A percentile compares a stretch with the other conserved stretches of the same genome.
These are phyloP conservation scores for Schizonepeta tenuifolia DNA, from an alignment of 257 asterid genomes.

Conservation along the genomic window DNA sequence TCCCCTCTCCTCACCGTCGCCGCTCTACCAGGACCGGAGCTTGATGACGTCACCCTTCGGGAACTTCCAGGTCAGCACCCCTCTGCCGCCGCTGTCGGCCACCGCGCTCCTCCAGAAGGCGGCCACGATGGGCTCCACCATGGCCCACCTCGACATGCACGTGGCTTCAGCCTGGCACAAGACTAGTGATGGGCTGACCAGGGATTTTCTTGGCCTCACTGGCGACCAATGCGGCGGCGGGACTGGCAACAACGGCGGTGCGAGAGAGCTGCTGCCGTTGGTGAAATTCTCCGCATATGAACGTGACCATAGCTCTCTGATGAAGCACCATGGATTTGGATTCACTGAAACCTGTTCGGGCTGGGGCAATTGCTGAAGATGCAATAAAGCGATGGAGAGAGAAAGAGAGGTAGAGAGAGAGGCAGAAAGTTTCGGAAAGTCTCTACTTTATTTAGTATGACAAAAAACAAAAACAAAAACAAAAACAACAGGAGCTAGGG, in stretches of 20 bases:
- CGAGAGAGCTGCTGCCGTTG: conserved; percentile 47
- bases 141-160: conserved; percentile 70
- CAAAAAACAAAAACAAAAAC: background rate
- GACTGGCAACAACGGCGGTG: conserved; percentile 13
- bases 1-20: conserved; percentile 46
- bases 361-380: conserved; percentile 61
- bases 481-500: background rate
- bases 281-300: conserved; percentile 53
- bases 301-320: conserved; percentile 41
- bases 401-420: background rate
- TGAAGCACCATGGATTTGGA: conserved; percentile 59
- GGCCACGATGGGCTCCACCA: conserved; percentile 54
- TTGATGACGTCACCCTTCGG: conserved; percentile 38
- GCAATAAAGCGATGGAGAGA: background rate
- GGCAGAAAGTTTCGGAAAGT: background rate
- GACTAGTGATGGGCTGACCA: conserved; percentile 55
- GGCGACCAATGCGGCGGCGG: conserved; percentile 49
- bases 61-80: conserved; percentile 19
- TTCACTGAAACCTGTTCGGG: conserved; percentile 52
- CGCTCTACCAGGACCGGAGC: conserved; percentile 44
- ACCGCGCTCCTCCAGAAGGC: conserved; percentile 82
- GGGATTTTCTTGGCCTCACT: conserved; percentile 79
- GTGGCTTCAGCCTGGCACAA: conserved; percentile 61
- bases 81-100: conserved; percentile 57
- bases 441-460: background rate